Conservation (phyloP, 1,139 yeast species). For the Candida pseudoviswanathii region DNA sequence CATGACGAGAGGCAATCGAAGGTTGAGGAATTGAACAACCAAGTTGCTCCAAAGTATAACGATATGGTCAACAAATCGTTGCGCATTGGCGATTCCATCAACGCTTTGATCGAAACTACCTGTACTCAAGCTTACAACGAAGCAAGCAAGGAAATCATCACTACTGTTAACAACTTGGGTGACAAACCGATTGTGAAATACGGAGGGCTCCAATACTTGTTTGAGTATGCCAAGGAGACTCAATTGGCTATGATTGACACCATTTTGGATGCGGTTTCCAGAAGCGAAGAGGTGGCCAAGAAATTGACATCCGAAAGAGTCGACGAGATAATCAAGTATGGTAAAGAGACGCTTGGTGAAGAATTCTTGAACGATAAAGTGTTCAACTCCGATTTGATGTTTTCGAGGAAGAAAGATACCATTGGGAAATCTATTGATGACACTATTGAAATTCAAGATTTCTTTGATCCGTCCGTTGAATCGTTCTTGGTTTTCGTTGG, state of each 20-base stretch:
- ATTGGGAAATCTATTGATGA: slow-evolving; percentile 61
- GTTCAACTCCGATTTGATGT: slow-evolving; percentile 83
- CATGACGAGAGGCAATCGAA: slow-evolving; percentile 48
- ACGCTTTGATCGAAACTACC: slow-evolving; percentile 61
- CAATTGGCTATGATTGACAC: slow-evolving; percentile 68
- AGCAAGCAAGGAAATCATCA: slow-evolving; percentile 56
- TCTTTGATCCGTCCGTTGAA: slow-evolving; percentile 74
- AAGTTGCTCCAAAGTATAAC: slow-evolving; percentile 67
- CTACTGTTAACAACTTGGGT: slow-evolving; percentile 60
- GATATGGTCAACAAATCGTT: slow-evolving; percentile 53
- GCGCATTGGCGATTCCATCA: slow-evolving; percentile 60
- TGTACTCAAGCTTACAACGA: slow-evolving; percentile 61
- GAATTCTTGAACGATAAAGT: slow-evolving; percentile 64
- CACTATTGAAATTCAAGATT: slow-evolving; percentile 64
- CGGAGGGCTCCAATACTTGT: slow-evolving; percentile 63
- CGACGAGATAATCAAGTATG: slow-evolving; percentile 62
- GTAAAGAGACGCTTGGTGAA: slow-evolving; percentile 58
- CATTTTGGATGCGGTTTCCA: slow-evolving; percentile 62
- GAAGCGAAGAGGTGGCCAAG: slow-evolving; percentile 72
- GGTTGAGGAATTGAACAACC: slow-evolving; percentile 45
- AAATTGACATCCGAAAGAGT: slow-evolving; percentile 60
- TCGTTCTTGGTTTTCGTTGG: slow-evolving; percentile 52
- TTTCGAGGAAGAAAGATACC: slow-evolving; percentile 69
- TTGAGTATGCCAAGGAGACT: slow-evolving; percentile 70
- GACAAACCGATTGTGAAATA: slow-evolving; percentile 57